A percentile compares a stretch with the other conserved stretches of the same genome.
Evolutionary conservation across 148 eudicot species (phyloP).

Genomic region (Dysphania ambrosioides): DNA sequence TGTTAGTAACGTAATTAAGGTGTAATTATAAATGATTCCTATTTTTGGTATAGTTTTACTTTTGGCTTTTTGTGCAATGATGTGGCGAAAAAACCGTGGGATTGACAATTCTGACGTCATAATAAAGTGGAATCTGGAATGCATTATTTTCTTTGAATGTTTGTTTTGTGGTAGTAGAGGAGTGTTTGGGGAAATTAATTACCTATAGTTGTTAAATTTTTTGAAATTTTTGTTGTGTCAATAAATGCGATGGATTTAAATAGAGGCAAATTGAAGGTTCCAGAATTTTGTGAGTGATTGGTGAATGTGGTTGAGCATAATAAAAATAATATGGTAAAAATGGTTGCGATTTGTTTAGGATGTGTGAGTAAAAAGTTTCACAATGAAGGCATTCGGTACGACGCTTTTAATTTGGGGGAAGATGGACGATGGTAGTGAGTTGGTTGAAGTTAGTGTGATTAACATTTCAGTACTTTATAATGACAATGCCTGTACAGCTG

Average conservation of each 20-base stretch:
- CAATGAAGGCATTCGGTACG: neutral
- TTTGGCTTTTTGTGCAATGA: constrained; percentile 30
- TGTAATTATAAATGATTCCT: constrained; percentile 20
- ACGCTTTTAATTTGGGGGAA: neutral
- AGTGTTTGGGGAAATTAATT: constrained; percentile 18
- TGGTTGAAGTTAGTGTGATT: neutral
- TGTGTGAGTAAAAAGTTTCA: neutral
- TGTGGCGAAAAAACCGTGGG: constrained; percentile 12
- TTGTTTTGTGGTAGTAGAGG: constrained; percentile 1
- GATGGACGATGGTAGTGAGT: neutral
- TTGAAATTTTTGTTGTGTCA: neutral
- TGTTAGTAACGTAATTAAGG: neutral
- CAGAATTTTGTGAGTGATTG: neutral
- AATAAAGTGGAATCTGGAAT: constrained; percentile 2
- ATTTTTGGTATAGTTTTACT: constrained; percentile 22
- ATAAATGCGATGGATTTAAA: neutral
- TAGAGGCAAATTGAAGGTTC: neutral
- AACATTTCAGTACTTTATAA: neutral
- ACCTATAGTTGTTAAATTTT: neutral
- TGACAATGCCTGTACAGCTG: neutral
- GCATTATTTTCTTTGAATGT: no score
- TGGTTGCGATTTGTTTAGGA: no score
- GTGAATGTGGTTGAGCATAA: neutral
- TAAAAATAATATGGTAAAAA: neutral
- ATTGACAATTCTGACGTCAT: constrained; percentile 26